phyloP scores from a whole-genome alignment of 257 asterid species.

The Lycium barbarum region DNA sequence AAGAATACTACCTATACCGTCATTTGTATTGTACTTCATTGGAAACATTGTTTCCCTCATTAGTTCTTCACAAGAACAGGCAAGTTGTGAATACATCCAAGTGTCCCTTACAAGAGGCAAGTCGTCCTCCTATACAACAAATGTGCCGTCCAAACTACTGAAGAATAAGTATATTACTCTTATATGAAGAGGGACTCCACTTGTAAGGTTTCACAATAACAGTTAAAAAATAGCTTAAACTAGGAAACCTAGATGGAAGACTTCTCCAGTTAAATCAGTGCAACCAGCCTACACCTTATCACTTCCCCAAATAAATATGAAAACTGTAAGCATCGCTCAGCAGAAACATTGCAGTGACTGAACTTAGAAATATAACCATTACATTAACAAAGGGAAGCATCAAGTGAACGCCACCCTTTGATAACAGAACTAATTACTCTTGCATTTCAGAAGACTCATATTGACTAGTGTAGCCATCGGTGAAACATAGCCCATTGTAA shows the following conservation, averaged over 20 bases:
- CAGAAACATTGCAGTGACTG: background rate
- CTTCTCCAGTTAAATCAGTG: background rate
- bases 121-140: no score
- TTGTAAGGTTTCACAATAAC: no score
- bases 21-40: no score
- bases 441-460: background rate
- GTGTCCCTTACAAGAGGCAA: no score
- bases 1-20: no score
- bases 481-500: background rate
- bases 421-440: background rate
- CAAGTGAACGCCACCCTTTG: background rate
- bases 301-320: slow-evolving; percentile 8
- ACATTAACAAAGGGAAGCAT: slow-evolving; percentile 11
- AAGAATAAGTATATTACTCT: no score
- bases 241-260: background rate
- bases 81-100: no score
- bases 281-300: slow-evolving; percentile 1
- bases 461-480: background rate
- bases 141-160: no score
- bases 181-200: no score
- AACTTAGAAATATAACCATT: background rate
- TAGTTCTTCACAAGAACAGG: no score
- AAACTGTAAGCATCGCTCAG: background rate
- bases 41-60: no score
- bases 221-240: background rate